Evolutionary conservation across 2,329 filamentous ascomycete genomes (phyloP).

Genomic region (Botrytis sinoallii): DNA sequence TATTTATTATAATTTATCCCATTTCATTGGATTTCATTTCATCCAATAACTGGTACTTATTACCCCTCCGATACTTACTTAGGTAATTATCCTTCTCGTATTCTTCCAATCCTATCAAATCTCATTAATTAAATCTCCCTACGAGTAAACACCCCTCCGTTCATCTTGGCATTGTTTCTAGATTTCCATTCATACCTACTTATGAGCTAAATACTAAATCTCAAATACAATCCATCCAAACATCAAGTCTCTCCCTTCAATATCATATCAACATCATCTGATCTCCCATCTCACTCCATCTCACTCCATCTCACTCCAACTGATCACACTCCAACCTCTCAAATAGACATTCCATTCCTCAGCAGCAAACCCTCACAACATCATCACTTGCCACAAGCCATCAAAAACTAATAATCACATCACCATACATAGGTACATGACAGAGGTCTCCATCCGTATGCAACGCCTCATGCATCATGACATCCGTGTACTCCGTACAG

Average conservation of each 20-base stretch:
- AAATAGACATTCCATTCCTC: not conserved
- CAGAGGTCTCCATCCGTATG: not conserved
- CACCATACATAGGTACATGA: not conserved
- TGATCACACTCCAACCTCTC: not conserved
- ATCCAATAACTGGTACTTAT: not conserved
- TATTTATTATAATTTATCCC: not conserved
- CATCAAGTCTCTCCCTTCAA: not conserved
- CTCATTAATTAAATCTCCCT: not conserved
- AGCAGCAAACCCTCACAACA: not conserved
- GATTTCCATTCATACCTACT: not conserved
- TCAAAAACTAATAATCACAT: not conserved
- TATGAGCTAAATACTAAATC: not conserved
- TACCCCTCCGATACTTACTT: not conserved
- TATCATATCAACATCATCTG: not conserved
- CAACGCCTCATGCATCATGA: conserved; percentile 7
- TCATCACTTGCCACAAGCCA: not conserved
- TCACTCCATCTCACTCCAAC: too few species aligned
- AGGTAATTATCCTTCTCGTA: not conserved
- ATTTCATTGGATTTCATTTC: not conserved
- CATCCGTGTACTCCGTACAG: not conserved
- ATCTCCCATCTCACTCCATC: not conserved
- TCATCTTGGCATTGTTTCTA: not conserved
- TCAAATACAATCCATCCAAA: not conserved
- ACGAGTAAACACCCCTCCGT: not conserved
- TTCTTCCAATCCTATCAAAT: not conserved